Evolutionary conservation across 768 basidiomycete species (phyloP).

Genomic region (Scleroderma bovista): DNA sequence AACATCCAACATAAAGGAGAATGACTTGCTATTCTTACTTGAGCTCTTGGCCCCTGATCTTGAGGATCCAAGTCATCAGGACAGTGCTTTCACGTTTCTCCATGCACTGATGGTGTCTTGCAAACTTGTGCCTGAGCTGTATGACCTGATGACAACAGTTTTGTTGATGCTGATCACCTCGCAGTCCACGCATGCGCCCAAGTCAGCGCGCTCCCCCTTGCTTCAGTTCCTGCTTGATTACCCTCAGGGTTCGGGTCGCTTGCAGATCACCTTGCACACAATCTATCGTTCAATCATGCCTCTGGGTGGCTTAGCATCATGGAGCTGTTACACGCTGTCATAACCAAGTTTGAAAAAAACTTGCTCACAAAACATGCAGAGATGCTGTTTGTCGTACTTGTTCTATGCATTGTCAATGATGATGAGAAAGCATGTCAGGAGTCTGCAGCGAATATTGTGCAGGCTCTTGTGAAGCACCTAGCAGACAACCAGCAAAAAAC

Average conservation of each 20-base stretch:
- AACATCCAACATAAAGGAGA: constrained; percentile 76
- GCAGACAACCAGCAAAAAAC: constrained; percentile 50
- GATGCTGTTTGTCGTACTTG: constrained; percentile 84
- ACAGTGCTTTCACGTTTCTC: constrained; percentile 80
- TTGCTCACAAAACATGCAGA: constrained; percentile 79
- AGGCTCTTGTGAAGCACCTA: constrained; percentile 65
- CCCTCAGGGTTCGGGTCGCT: constrained; percentile 89
- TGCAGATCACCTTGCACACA: constrained; percentile 86
- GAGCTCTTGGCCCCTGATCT: constrained; percentile 85
- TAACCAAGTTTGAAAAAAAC: constrained; percentile 75
- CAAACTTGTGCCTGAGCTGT: constrained; percentile 92
- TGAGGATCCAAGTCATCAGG: constrained; percentile 84
- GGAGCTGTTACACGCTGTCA: constrained; percentile 81
- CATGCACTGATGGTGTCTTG: constrained; percentile 87
- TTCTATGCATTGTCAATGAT: constrained; percentile 93
- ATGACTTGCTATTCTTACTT: constrained; percentile 81
- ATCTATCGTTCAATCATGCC: constrained; percentile 85
- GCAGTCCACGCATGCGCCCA: constrained; percentile 87
- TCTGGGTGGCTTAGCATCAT: constrained; percentile 91
- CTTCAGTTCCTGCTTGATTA: constrained; percentile 96
- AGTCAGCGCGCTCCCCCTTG: constrained; percentile 81
- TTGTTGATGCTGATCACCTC: constrained; percentile 90
- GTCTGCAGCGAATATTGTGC: constrained; percentile 81
- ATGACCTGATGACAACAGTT: constrained; percentile 93
- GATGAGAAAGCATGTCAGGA: constrained; percentile 84